These are phyloP conservation scores for Hysterium pulicare DNA, from an alignment of 2,329 filamentous ascomycete genomes.

Conservation along the genomic window DNA sequence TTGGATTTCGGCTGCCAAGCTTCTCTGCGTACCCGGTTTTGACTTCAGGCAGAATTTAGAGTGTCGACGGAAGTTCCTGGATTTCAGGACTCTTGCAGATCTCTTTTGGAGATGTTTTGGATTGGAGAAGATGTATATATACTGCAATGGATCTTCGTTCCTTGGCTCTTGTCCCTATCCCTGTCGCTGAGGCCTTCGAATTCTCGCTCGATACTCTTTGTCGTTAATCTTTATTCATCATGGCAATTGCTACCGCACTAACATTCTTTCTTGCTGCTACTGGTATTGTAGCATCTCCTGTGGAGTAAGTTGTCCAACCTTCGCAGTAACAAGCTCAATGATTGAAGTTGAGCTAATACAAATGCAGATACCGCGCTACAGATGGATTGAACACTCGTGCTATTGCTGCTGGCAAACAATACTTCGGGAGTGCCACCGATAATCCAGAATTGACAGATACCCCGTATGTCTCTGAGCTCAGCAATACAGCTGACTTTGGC, in stretches of 20 bases:
- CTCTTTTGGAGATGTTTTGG: neutral
- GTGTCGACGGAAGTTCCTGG: neutral
- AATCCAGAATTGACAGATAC: slow-evolving; percentile 19
- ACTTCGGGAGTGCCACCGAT: slow-evolving; percentile 26
- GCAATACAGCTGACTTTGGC: slow-evolving; percentile 23
- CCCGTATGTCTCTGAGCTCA: slow-evolving; percentile 14
- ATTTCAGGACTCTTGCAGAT: too few relatives aligned
- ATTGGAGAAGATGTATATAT: neutral
- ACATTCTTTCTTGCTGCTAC: slow-evolving; percentile 15
- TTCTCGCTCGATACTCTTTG: neutral
- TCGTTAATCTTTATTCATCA: neutral
- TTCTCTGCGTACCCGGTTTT: neutral
- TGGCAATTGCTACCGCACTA: slow-evolving; percentile 10
- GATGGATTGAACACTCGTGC: slow-evolving; percentile 23
- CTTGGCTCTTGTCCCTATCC: neutral
- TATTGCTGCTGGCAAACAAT: slow-evolving; percentile 19
- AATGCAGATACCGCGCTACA: slow-evolving; percentile 11
- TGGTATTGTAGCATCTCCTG: slow-evolving; percentile 12
- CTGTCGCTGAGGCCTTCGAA: neutral
- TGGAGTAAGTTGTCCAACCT: slow-evolving; percentile 7
- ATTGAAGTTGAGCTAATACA: slow-evolving; percentile 4
- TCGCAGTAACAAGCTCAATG: neutral
- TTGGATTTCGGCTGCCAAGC: neutral
- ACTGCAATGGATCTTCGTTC: neutral
- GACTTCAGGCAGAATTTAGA: neutral